Evolutionary conservation across 768 basidiomycete species (phyloP).

Genomic region (Suillus clintonianus): DNA sequence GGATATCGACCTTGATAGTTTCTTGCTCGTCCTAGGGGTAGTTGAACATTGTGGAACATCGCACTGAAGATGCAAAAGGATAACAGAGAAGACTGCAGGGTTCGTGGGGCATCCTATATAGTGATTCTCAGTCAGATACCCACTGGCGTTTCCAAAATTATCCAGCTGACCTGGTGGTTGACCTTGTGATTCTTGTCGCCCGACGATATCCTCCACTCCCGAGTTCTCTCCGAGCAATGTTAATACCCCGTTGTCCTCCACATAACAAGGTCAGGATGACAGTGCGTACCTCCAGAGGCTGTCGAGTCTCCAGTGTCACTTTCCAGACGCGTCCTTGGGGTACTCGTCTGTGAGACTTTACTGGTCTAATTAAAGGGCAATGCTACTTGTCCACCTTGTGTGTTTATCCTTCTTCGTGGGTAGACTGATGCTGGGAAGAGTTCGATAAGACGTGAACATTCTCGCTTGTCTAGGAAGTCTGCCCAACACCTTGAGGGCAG

Average conservation of each 20-base stretch:
- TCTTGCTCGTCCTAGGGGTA: too few species aligned
- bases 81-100: neutral
- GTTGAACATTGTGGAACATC: neutral
- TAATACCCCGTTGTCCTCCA: slow-evolving; percentile 52
- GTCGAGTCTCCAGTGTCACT: slow-evolving; percentile 55
- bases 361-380: neutral
- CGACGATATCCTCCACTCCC: neutral
- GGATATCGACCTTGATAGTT: neutral
- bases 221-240: slow-evolving; percentile 47
- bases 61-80: neutral
- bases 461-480: neutral
- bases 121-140: neutral
- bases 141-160: neutral
- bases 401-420: neutral
- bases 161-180: neutral
- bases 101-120: neutral
- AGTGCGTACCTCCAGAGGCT: slow-evolving; percentile 57
- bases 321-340: slow-evolving; percentile 39
- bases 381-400: neutral
- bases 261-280: slow-evolving; percentile 36
- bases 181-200: neutral
- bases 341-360: slow-evolving; percentile 36
- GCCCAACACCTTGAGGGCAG: neutral
- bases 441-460: neutral
- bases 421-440: neutral